phyloP scores from a whole-genome alignment of 192 early-diverging fungal genomes.

The Coemansia interrupta region DNA sequence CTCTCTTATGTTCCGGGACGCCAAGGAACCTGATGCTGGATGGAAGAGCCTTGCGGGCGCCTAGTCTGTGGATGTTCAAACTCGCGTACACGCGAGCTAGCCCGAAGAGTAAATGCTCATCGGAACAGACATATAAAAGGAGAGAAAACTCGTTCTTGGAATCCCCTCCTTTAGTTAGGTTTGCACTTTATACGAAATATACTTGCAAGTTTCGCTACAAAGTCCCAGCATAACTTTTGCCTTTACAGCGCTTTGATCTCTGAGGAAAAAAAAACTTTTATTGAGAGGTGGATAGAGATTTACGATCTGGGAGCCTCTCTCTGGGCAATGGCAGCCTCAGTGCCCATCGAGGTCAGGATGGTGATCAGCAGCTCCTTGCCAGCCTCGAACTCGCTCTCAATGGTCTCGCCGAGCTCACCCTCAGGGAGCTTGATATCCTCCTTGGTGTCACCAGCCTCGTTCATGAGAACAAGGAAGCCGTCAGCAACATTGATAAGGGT shows the following conservation, averaged over 20 bases:
- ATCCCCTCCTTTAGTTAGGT: too few species aligned
- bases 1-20: conserved; percentile 70
- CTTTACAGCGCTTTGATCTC: not conserved
- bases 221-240: too few species aligned
- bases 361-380: conserved; percentile 84
- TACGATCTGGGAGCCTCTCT: conserved; percentile 54
- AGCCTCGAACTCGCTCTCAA: conserved; percentile 69
- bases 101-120: too few species aligned
- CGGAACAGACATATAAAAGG: too few species aligned
- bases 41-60: conserved; percentile 30
- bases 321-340: conserved; percentile 78
- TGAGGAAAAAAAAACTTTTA: not conserved
- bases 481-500: conserved; percentile 83
- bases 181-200: too few species aligned
- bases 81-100: too few species aligned
- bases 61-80: not conserved
- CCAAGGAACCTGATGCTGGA: conserved; percentile 36
- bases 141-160: too few species aligned
- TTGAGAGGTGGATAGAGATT: not conserved
- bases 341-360: conserved; percentile 86
- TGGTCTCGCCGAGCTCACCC: conserved; percentile 71
- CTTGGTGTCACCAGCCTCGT: conserved; percentile 73
- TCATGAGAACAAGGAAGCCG: conserved; percentile 87
- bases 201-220: too few species aligned
- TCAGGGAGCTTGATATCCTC: conserved; percentile 95